Evolutionary conservation across 495 filamentous ascomycete species (phyloP).

Genomic region (Aspergillus wentii): DNA sequence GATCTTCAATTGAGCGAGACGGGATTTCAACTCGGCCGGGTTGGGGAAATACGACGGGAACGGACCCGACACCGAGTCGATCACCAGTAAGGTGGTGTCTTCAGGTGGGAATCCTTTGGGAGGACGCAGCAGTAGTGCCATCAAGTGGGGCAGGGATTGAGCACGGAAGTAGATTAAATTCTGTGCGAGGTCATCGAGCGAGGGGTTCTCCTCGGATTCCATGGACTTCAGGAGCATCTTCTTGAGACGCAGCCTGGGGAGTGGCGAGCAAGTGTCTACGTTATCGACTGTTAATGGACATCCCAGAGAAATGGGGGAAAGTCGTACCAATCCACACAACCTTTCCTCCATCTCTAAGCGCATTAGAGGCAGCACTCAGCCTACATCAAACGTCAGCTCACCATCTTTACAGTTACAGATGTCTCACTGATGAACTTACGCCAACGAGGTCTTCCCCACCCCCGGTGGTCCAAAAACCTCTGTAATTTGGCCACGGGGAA

Average conservation of each 20-base stretch:
- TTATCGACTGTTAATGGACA: slow-evolving; percentile 9
- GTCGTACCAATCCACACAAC: slow-evolving; percentile 85
- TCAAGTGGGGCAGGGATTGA: slow-evolving; percentile 65
- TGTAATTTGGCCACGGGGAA: slow-evolving; percentile 73
- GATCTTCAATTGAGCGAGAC: slow-evolving; percentile 19
- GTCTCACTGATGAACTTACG: slow-evolving; percentile 51
- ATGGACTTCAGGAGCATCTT: slow-evolving; percentile 24
- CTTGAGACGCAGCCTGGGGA: slow-evolving; percentile 35
- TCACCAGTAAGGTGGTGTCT: slow-evolving; percentile 59
- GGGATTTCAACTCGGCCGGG: slow-evolving; percentile 34
- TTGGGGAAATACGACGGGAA: slow-evolving; percentile 68
- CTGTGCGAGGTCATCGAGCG: slow-evolving; percentile 14
- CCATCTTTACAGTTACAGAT: not conserved
- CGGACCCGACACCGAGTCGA: slow-evolving; percentile 73
- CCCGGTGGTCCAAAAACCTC: slow-evolving; percentile 90
- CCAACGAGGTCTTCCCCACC: slow-evolving; percentile 79
- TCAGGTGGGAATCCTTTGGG: slow-evolving; percentile 53
- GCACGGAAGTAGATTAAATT: slow-evolving; percentile 44
- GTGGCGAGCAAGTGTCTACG: slow-evolving; percentile 44
- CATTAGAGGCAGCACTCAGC: slow-evolving; percentile 62
- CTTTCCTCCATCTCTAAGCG: slow-evolving; percentile 53
- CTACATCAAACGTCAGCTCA: slow-evolving; percentile 33
- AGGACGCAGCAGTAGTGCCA: slow-evolving; percentile 65
- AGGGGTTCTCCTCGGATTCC: not conserved
- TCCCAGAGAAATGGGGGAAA: not conserved